A percentile compares a stretch with the other conserved stretches of the same genome.
Conservation (phyloP, 202 grass and related monocot species). For the Cymbopogon flexuosus region DNA sequence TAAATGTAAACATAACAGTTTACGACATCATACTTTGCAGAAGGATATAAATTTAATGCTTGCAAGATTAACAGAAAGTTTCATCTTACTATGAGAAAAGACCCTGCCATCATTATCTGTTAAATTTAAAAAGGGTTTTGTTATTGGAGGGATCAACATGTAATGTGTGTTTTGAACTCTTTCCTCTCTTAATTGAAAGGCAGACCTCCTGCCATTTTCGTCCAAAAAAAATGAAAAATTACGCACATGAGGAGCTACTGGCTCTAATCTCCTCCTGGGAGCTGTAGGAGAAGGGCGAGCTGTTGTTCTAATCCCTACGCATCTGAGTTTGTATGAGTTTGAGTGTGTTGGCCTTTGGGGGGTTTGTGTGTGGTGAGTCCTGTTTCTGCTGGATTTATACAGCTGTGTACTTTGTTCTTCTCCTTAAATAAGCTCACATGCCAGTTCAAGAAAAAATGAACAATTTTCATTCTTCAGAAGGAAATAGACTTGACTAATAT, state of each 20-base stretch:
- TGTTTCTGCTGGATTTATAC: background rate
- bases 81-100: background rate
- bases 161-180: background rate
- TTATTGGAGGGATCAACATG: background rate
- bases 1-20: slow-evolving; percentile 4
- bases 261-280: background rate
- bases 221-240: background rate
- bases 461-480: background rate
- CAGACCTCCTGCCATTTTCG: background rate
- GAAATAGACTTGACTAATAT: background rate
- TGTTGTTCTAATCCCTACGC: background rate
- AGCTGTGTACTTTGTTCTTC: background rate
- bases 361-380: background rate
- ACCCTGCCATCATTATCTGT: background rate
- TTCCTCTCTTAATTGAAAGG: background rate
- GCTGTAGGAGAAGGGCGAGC: background rate
- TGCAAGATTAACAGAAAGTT: slow-evolving; percentile 24
- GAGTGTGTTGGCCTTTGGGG: background rate
- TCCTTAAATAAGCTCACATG: background rate
- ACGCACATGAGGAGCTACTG: background rate
- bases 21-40: background rate
- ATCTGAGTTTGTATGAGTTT: background rate
- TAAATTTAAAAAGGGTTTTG: background rate
- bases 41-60: slow-evolving; percentile 11
- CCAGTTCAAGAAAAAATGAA: background rate